Conservation (phyloP, 257 asterid species). For the Solanum medicagineum region DNA sequence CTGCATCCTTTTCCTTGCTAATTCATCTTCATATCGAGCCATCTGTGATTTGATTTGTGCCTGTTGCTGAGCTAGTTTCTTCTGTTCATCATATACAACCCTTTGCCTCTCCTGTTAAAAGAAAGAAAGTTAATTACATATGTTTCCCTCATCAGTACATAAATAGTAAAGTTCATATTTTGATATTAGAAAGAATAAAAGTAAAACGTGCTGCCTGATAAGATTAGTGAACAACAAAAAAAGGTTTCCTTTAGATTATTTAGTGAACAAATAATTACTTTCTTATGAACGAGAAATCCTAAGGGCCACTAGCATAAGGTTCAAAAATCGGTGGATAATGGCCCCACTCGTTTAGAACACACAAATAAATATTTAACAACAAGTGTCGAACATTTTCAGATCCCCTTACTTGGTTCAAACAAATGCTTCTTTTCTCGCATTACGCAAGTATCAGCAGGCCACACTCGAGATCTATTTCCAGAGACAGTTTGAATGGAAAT, state of each 20-base stretch:
- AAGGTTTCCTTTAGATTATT: not conserved
- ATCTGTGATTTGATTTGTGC: conserved; percentile 79
- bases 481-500: not conserved
- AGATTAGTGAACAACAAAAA: not conserved
- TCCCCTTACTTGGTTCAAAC: not conserved
- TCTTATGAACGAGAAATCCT: not conserved
- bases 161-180: not conserved
- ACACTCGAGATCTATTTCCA: not conserved
- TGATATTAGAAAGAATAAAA: not conserved
- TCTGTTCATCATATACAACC: conserved; percentile 69
- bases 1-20: conserved; percentile 95
- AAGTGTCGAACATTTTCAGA: not conserved
- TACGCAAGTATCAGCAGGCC: not conserved
- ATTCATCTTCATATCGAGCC: conserved; percentile 82
- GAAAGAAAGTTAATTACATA: conserved; percentile 3
- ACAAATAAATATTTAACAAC: not conserved
- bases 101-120: conserved; percentile 68
- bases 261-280: not conserved
- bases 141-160: not conserved
- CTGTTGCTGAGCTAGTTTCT: conserved; percentile 73
- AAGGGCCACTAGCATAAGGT: not conserved
- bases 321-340: not conserved
- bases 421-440: not conserved
- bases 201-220: not conserved
- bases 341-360: not conserved